Evolutionary conservation across 1,284 basidiomycete genomes (phyloP), one percentile per base, ranked within the genome.

Genomic region (Moesziomyces sp.): DNA sequence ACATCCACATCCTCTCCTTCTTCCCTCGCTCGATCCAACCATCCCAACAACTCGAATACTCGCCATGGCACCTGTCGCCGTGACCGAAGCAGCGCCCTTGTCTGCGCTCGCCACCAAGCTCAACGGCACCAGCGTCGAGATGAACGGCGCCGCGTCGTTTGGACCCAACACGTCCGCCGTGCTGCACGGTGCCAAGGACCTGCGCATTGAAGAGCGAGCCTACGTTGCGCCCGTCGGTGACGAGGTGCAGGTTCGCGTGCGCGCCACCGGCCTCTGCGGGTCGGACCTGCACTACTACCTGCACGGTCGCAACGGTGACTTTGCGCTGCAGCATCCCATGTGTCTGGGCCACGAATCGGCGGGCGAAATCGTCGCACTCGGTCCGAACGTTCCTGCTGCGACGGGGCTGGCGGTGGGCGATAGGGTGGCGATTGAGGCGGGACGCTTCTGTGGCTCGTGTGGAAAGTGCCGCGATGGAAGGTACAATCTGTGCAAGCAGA

Each of bases 271-370:
- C 53, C 89, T 97, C 53, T 98, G 95, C 82, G 95, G 78, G 7
- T 76, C 72, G n/a, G 77, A 80, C 55, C 62, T 75, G n/a, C 78
- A 80, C 65, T 80, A 80, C 74, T 80, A 61, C 56, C 54, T 73
- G 5, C 78, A 80, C 63, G 78, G 78, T 5, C 82, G 94, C 91
- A 97, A 97, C 85, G 94, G 94, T 47, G 92, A 93, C 84, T 97
- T 96, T 86, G 91, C 90, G 53, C 88, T 97, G 67, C 81, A 78
- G 58, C 90, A 89, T 78, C 88, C 89, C 11, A 89, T 97, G 67
- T 91, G 94, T 52, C 90, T 97, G 44, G 94, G 94, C 28, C 94
- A 97, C 85, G 94, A 97, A 87, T 89, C 93, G 0, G 90, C 92
- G 24, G 94, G 94, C 42, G 86, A 93, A 77, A 86, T 94, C 78